phyloP scores from a whole-genome alignment of 2,329 filamentous ascomycete species.

The Pseudocercospora fijiensis region DNA sequence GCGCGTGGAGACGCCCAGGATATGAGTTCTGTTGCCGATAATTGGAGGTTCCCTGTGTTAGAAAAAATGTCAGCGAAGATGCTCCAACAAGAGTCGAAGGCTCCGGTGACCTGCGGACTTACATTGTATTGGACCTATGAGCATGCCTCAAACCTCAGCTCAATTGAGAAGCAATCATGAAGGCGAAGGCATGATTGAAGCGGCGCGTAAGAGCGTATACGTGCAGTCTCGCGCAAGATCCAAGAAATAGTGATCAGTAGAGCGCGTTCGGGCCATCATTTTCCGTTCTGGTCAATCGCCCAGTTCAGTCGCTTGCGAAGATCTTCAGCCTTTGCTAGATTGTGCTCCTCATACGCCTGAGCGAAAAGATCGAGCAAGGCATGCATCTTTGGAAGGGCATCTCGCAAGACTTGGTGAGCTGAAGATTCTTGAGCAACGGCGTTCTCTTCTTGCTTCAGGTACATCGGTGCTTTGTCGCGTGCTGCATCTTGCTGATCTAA shows the following conservation, averaged over 20 bases:
- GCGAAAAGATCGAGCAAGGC: background rate
- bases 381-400: background rate
- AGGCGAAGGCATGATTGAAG: background rate
- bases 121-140: background rate
- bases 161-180: background rate
- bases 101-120: background rate
- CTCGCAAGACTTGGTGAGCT: background rate
- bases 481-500: background rate
- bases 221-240: background rate
- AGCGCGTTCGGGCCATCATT: background rate
- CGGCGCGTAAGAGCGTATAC: too few species aligned
- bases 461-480: background rate
- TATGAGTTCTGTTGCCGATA: background rate
- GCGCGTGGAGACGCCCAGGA: background rate
- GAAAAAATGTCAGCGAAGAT: background rate
- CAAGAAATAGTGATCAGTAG: background rate
- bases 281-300: background rate
- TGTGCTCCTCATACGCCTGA: background rate
- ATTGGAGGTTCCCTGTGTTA: background rate
- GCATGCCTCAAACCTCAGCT: background rate
- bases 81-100: background rate
- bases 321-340: background rate
- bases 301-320: background rate
- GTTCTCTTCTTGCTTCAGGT: background rate
- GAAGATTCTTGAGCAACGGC: background rate